Percentiles rank a stretch among this genome's conserved stretches.
Evolutionary conservation across 2,329 filamentous ascomycete genomes (phyloP).

Genomic region (Colletotrichum kahawae): DNA sequence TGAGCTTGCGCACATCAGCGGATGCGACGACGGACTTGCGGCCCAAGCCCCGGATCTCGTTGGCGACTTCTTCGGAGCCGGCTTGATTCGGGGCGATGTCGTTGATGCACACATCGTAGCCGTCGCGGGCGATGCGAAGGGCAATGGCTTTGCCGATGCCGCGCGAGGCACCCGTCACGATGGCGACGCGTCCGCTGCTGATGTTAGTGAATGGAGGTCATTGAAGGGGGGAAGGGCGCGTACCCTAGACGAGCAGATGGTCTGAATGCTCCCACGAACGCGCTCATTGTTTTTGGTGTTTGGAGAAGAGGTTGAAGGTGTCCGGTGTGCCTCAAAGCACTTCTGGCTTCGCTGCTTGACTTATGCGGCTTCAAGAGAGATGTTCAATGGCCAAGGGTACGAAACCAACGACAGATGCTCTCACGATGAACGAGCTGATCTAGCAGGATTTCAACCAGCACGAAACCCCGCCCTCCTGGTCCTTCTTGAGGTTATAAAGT

Average conservation of each 20-base stretch:
- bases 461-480: background rate
- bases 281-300: background rate
- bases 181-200: slow-evolving; percentile 1
- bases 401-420: accelerated
- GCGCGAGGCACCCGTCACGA: slow-evolving; percentile 12
- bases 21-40: slow-evolving; percentile 58
- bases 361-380: background rate
- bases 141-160: slow-evolving; percentile 66
- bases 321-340: background rate
- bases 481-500: background rate
- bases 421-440: background rate
- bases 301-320: no score
- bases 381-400: background rate
- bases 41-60: slow-evolving; percentile 57
- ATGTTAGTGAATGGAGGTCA: background rate
- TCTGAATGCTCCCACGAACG: slow-evolving; percentile 2
- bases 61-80: slow-evolving; percentile 56
- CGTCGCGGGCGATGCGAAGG: slow-evolving; percentile 66
- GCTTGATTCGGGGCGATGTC: slow-evolving; percentile 60
- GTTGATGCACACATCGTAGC: slow-evolving; percentile 71
- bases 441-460: background rate
- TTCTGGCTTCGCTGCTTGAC: background rate
- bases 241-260: slow-evolving; percentile 1
- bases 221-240: background rate
- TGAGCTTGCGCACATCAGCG: slow-evolving; percentile 65